A percentile compares a stretch with the other conserved stretches of the same genome.
Evolutionary conservation across 2,329 filamentous ascomycete genomes (phyloP).

Genomic region (Ceratocystis smalleyi): DNA sequence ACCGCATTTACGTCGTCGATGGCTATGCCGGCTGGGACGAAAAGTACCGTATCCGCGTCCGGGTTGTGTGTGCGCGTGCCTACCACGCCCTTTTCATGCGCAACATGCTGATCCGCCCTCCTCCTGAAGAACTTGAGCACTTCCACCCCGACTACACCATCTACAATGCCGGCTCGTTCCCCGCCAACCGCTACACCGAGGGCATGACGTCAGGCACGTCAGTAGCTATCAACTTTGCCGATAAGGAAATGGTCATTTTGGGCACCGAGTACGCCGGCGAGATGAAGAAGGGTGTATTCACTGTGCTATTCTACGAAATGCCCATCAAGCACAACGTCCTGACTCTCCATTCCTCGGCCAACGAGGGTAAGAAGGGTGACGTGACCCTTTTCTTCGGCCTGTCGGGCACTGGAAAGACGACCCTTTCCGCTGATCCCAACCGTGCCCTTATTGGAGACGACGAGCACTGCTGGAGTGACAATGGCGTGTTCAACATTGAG

Average conservation of each 20-base stretch:
- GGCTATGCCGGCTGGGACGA: constrained; percentile 97
- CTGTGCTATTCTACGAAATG: constrained; percentile 99
- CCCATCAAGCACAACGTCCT: constrained; percentile 98
- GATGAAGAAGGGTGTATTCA: constrained; percentile 98
- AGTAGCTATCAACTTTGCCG: constrained; percentile 95
- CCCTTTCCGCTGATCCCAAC: constrained; percentile 90
- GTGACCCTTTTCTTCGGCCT: constrained; percentile 99
- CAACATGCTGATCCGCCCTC: constrained; percentile 98
- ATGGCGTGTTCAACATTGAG: constrained; percentile 98
- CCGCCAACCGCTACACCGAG: constrained; percentile 92
- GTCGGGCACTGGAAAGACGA: constrained; percentile 97
- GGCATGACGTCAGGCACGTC: constrained; percentile 98
- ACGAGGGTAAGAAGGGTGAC: constrained; percentile 86
- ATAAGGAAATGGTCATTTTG: constrained; percentile 99
- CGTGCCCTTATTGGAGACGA: constrained; percentile 93
- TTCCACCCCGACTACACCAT: constrained; percentile 99
- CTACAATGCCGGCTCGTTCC: constrained; percentile 98
- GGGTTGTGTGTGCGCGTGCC: constrained; percentile 93
- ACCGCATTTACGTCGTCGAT: constrained; percentile 96
- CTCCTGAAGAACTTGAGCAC: constrained; percentile 78
- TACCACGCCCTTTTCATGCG: constrained; percentile 99
- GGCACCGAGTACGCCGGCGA: constrained; percentile 96
- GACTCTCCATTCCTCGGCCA: constrained; percentile 95
- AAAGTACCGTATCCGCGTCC: constrained; percentile 93
- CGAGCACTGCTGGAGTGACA: constrained; percentile 98